Evolutionary conservation across 331 rosid species (phyloP).

Genomic region (Erythrophleum ivorense): DNA sequence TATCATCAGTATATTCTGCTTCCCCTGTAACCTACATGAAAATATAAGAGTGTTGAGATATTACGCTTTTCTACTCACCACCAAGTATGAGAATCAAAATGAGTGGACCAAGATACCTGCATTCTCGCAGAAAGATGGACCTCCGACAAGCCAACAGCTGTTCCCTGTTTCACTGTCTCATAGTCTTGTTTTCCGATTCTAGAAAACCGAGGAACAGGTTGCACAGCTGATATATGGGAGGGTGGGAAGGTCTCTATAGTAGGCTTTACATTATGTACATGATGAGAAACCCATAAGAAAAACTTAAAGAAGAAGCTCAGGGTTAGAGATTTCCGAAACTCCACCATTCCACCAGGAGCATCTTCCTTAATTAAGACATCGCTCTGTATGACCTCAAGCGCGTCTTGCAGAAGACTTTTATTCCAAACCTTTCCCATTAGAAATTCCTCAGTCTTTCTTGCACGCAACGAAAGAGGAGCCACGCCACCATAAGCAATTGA

Average conservation of each 20-base stretch:
- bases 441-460: slow-evolving; percentile 65
- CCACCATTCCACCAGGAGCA: slow-evolving; percentile 98
- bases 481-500: slow-evolving; percentile 89
- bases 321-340: slow-evolving; percentile 80
- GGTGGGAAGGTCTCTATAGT: slow-evolving; percentile 51
- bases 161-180: slow-evolving; percentile 73
- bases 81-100: too few species aligned
- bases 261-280: slow-evolving; percentile 48
- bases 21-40: too few species aligned
- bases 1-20: too few species aligned
- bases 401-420: slow-evolving; percentile 63
- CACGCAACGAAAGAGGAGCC: slow-evolving; percentile 76
- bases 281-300: slow-evolving; percentile 90
- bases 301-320: slow-evolving; percentile 84
- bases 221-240: slow-evolving; percentile 76
- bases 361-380: slow-evolving; percentile 66
- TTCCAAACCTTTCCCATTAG: slow-evolving; percentile 79
- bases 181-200: slow-evolving; percentile 77
- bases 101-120: too few species aligned
- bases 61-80: too few species aligned
- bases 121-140: slow-evolving; percentile 88
- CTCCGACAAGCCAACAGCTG: slow-evolving; percentile 89
- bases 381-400: slow-evolving; percentile 58
- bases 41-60: too few species aligned
- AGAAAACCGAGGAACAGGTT: slow-evolving; percentile 72